These are phyloP conservation scores for Fraxinus sp. DNA, from an alignment of 305 asterid genomes.

Conservation along the genomic window DNA sequence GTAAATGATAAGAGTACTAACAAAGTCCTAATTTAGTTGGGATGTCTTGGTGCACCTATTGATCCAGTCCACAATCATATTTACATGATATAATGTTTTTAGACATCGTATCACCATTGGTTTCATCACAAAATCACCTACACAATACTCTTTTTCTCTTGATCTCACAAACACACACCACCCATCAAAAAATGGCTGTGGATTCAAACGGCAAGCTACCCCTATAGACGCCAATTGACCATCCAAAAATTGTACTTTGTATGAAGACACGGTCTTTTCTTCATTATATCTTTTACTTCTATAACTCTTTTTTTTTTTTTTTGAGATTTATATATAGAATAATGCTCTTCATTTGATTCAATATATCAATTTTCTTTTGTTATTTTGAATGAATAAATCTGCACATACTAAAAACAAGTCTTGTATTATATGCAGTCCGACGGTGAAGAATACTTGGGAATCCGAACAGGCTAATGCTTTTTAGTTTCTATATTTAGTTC, in stretches of 20 bases:
- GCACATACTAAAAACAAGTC: neutral
- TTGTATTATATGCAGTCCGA: neutral
- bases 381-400: neutral
- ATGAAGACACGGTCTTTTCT: neutral
- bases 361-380: neutral
- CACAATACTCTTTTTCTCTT: neutral
- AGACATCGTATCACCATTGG: neutral
- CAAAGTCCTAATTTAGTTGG: neutral
- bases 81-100: neutral
- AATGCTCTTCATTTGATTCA: neutral
- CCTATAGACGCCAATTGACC: neutral
- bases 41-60: neutral
- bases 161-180: neutral
- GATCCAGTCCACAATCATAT: neutral
- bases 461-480: neutral
- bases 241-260: neutral
- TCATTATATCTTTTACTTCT: neutral
- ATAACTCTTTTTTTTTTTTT: neutral
- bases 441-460: neutral
- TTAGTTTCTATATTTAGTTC: no score
- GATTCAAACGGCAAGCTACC: neutral
- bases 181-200: neutral
- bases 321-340: neutral
- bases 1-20: neutral
- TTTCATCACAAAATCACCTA: neutral